Base-by-base conservation (phyloP, 2,329 filamentous ascomycete genomes). In the Aspergillus sp. region DNA sequence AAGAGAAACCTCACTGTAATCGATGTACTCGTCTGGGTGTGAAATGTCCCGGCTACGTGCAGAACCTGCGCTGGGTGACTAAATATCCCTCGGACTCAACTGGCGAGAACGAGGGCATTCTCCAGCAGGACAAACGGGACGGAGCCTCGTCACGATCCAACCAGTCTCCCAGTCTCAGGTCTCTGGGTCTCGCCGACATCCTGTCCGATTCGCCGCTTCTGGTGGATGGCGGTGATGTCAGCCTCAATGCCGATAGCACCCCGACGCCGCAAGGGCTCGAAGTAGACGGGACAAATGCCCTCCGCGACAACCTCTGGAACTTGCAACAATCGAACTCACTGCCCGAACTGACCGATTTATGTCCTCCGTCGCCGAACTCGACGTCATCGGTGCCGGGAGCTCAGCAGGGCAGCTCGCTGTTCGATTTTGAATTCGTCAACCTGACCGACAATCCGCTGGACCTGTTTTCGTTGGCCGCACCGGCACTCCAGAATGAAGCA, bases 11-110 rank as follows among this genome's bases (percentile, higher is more conserved):
- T 32, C 64, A 73, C 24, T 77, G 75, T 60, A 68, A 59, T 63
- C 74, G 75, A 51, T 77, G 75, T 53, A 71, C 64, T n/a, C 73
- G 75, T 24, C 55, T 77, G 26, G 73, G 75, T 0, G 71, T 77
- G 22, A 70, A 66, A 26, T 77, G 75, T 31, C 74, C 75, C 18
- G 75, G 75, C 2, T 77, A 77, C 63, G 65, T 71, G 1, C 73
- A 76, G 56, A 72, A 73, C 5, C 63, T 77, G 20, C 71, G 73
- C 51, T 77, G 74, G 74, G 69, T 77, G 14, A 75, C 73, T 14
- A 73, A 76, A 53, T 66, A 73, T 20, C 56, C 57, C 14, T 63
- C 65, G 29, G 49, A 45, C 10, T 45, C 58, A 7, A 65, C 58
- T 24, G 63, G 56, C 24, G 54, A 61, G 6, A 55, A 59, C 14